These are phyloP conservation scores for Puccinia brachypodii DNA, from an alignment of 1,284 basidiomycete species.

Conservation along the genomic window DNA sequence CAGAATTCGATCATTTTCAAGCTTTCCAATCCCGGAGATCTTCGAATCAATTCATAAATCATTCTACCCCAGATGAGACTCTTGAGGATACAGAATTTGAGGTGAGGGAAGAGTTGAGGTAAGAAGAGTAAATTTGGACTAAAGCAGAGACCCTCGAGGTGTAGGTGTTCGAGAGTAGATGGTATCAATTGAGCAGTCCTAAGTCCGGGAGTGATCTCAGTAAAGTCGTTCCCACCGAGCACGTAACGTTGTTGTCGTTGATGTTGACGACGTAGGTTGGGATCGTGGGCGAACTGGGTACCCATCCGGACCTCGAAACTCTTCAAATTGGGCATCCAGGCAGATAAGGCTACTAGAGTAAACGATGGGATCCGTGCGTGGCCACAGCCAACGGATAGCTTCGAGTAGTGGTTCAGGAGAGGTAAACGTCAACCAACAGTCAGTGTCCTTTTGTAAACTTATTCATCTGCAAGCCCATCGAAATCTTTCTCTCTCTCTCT, in stretches of 20 bases:
- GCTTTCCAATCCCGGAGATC: not conserved
- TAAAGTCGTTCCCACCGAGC: slow-evolving; percentile 12
- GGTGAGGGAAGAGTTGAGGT: slow-evolving; percentile 12
- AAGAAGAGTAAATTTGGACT: slow-evolving; percentile 19
- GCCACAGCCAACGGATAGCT: slow-evolving; percentile 20
- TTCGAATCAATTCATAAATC: slow-evolving; percentile 20
- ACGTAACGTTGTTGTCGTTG: slow-evolving; percentile 9
- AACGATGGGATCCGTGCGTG: slow-evolving; percentile 18
- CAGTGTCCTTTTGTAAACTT: slow-evolving; percentile 20
- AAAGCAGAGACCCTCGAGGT: slow-evolving; percentile 31
- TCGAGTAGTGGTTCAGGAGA: slow-evolving; percentile 5
- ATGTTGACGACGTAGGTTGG: slow-evolving; percentile 7
- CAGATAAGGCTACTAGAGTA: slow-evolving; percentile 20
- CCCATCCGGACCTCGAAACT: slow-evolving; percentile 31
- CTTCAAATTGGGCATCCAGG: slow-evolving; percentile 37
- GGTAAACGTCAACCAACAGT: not conserved
- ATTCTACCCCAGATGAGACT: slow-evolving; percentile 29
- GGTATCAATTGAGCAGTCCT: slow-evolving; percentile 18
- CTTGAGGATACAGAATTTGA: slow-evolving; percentile 5
- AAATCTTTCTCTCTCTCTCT: not conserved
- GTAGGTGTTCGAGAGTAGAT: slow-evolving; percentile 12
- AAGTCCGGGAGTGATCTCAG: slow-evolving; percentile 9
- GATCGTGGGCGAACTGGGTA: not conserved
- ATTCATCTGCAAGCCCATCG: not conserved
- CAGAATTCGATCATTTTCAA: slow-evolving; percentile 16